Evolutionary conservation across 2,329 filamentous ascomycete genomes (phyloP).

Genomic region (Hypoxylon sp.): DNA sequence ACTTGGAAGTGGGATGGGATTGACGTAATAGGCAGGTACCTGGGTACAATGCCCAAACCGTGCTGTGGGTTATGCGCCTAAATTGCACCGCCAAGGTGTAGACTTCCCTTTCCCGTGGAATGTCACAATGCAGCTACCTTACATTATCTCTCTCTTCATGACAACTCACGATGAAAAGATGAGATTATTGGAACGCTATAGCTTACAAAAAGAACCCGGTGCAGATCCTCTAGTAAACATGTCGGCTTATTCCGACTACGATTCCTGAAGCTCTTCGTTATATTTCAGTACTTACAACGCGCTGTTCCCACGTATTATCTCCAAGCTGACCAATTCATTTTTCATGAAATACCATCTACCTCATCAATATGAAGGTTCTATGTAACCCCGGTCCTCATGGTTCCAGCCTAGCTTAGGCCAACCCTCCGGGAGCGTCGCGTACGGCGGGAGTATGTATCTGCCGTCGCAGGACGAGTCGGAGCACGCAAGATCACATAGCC

Average conservation of each 20-base stretch:
- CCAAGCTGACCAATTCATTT: not conserved
- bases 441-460: constrained; percentile 72
- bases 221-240: not conserved
- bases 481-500: constrained; percentile 67
- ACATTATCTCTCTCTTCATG: too few relatives aligned
- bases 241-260: not conserved
- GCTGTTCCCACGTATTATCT: not conserved
- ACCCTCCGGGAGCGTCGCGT: constrained; percentile 69
- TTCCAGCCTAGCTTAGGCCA: constrained; percentile 74
- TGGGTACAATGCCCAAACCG: not conserved
- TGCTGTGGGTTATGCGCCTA: not conserved
- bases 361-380: constrained; percentile 16
- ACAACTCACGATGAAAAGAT: too few relatives aligned
- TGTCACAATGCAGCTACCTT: too few relatives aligned
- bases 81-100: not conserved
- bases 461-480: constrained; percentile 65
- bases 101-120: not conserved
- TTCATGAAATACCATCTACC: not conserved
- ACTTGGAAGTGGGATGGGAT: not conserved
- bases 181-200: not conserved
- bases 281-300: not conserved
- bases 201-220: not conserved
- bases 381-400: constrained; percentile 51
- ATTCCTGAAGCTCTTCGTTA: not conserved
- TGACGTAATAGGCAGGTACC: constrained; percentile 10